Conservation (phyloP, 371 early-diverging fungal species). For the Apophysomyces sp. region DNA sequence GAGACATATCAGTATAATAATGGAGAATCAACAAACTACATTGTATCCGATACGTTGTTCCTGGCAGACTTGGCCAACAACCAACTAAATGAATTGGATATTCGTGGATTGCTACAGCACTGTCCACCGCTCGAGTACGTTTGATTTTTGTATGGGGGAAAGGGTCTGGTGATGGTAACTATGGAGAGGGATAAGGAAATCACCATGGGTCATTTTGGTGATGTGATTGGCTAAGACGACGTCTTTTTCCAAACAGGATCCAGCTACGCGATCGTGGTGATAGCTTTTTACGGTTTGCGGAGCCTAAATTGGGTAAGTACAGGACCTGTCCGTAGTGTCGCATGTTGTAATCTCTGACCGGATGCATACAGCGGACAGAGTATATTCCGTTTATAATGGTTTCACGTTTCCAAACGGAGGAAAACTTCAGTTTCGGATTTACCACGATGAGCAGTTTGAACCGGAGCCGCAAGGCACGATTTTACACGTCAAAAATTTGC, state of each 20-base stretch:
- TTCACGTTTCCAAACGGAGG: conserved; percentile 20
- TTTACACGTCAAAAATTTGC: conserved; percentile 33
- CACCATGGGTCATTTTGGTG: neutral
- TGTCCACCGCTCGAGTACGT: conserved; percentile 48
- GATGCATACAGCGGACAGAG: conserved; percentile 11
- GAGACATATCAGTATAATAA: conserved; percentile 1
- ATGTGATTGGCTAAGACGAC: neutral
- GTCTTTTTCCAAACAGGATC: neutral
- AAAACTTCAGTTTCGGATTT: conserved; percentile 20
- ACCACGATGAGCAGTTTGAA: conserved; percentile 11
- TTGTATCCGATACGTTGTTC: conserved; percentile 45
- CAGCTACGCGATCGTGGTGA: conserved; percentile 6
- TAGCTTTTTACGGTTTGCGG: conserved; percentile 16
- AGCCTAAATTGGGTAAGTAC: conserved; percentile 16
- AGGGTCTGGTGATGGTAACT: conserved; percentile 2
- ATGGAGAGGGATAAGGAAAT: neutral
- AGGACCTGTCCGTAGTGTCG: neutral
- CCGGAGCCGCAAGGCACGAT: conserved; percentile 24
- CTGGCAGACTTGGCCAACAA: conserved; percentile 27
- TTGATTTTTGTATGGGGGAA: too few species aligned
- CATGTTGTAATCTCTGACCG: neutral
- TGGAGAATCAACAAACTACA: conserved; percentile 20
- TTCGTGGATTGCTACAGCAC: conserved; percentile 36
- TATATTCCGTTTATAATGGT: conserved; percentile 27
- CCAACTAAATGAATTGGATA: conserved; percentile 34